These are phyloP conservation scores for Exophiala spinifera DNA, from an alignment of 2,329 filamentous ascomycete genomes.

Conservation along the genomic window DNA sequence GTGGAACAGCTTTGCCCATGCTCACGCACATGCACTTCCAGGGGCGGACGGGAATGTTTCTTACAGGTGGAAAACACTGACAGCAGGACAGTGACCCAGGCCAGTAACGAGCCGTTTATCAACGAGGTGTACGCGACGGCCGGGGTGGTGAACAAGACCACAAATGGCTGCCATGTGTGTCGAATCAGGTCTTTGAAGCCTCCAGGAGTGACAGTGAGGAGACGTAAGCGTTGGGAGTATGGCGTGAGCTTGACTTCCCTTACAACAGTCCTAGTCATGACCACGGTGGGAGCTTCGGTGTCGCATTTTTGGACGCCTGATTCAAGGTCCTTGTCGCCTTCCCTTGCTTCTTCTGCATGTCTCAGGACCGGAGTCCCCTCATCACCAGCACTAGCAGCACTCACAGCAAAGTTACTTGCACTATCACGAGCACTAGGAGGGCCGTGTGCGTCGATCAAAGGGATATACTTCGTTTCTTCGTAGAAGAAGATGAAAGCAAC, in stretches of 20 bases:
- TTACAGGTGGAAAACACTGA: constrained; percentile 1
- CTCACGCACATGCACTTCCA: no score
- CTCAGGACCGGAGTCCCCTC: no score
- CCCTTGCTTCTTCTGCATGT: neutral
- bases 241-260: constrained; percentile 29
- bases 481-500: constrained; percentile 10
- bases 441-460: neutral
- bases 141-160: constrained; percentile 23
- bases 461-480: neutral
- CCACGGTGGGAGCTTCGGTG: constrained; percentile 4
- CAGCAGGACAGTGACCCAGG: constrained; percentile 34
- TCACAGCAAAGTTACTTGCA: no score
- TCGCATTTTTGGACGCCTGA: no score
- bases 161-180: constrained; percentile 33
- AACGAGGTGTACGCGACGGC: constrained; percentile 40
- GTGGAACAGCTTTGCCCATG: no score
- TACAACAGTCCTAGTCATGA: constrained; percentile 24
- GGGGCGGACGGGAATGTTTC: constrained; percentile 27
- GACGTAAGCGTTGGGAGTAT: constrained; percentile 32
- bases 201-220: constrained; percentile 32
- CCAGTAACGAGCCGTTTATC: constrained; percentile 38
- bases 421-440: neutral
- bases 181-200: constrained; percentile 26
- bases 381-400: neutral
- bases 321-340: constrained; percentile 5